Percentiles rank a stretch among this genome's conserved stretches.
These are phyloP conservation scores for Triangularia setosa DNA, from an alignment of 2,329 filamentous ascomycete species.

Conservation along the genomic window DNA sequence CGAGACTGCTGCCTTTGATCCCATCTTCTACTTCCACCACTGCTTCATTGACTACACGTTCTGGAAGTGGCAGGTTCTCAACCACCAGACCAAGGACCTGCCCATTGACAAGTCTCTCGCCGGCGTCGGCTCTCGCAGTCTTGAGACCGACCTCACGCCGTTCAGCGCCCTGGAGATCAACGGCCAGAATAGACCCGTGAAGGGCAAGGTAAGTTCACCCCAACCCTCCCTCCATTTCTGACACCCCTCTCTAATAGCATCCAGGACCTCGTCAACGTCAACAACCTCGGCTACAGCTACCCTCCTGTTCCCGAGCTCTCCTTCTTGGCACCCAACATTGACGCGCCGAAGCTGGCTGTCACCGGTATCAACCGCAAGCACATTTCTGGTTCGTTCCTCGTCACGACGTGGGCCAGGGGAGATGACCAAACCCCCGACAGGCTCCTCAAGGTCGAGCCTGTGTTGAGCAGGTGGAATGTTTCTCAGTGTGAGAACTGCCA, in stretches of 20 bases:
- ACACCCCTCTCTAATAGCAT: neutral
- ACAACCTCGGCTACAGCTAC: constrained; percentile 22
- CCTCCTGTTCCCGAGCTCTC: neutral
- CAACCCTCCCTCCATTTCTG: no score
- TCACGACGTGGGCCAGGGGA: constrained; percentile 17
- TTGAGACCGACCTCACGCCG: no score
- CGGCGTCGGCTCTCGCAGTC: no score
- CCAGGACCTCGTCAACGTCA: constrained; percentile 9
- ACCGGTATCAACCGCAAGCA: constrained; percentile 22
- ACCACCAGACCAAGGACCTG: constrained; percentile 6
- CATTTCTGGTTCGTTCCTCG: constrained; percentile 26
- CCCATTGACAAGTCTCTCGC: constrained; percentile 1
- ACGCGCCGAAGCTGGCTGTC: constrained; percentile 6
- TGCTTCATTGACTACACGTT: constrained; percentile 31
- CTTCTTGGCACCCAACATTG: neutral
- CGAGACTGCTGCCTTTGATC: constrained; percentile 33
- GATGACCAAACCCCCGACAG: neutral
- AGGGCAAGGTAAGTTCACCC: neutral
- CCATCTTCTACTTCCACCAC: constrained; percentile 34
- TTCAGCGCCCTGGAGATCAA: no score
- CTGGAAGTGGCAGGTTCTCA: constrained; percentile 29
- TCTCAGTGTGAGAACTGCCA: constrained; percentile 27
- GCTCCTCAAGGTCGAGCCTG: constrained; percentile 18
- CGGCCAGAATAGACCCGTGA: neutral
- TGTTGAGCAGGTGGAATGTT: constrained; percentile 28